Evolutionary conservation across 768 basidiomycete genomes (phyloP), one percentile per base, ranked within the genome.

Genomic region (Boletus sensibilis): DNA sequence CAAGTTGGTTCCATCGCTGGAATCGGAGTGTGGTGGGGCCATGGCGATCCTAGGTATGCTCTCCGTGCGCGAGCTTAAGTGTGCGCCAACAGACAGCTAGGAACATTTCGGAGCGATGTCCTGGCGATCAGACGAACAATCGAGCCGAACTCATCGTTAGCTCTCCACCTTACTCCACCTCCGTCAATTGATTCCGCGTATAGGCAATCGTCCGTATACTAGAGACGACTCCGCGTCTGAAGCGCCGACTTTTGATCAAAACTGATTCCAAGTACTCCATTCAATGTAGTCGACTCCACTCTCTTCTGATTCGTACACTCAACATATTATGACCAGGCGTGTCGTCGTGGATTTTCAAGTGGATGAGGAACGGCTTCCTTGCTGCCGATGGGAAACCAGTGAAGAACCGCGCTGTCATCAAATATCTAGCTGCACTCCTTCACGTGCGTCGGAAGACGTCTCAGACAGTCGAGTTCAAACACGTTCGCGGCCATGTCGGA

Each of bases 1-100:
- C 73, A 84, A 65, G 31, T 29, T 3, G 83, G 80, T 1, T 80
- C 89, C 0, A 60, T 81, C 40, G 95, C 92, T 1, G 95, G 95
- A 1, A 73, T 94, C 41, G 95, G 95, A 0, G 91, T 98, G 1
- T 98, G 86, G 84, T 98, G 91, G 90, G 91, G 87, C 0, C 72
- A 67, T 11, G 67, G 78, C 55, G 88, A 93, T 70, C 69, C 81
- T 33, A 76, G 89, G 89, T 71, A 59, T 34, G 59, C 13, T 34
- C 59, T 56, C 42, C 14, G 10, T 42, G 21, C 23, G 6, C 10
- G 33, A 18, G 14, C 21, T 16, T 5, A 5, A 12, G 18, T 21
- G 12, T 33, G 5, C 44, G 51, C 44, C 27, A 50, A 55, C 44
- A 21, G 29, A 10, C 47, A n/a, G 29, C 34, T 21, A 95, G 93